A percentile compares a stretch with the other conserved stretches of the same genome.
Conservation (phyloP, 352 stramenopile genomes). For the Globisporangium sylvaticum region DNA sequence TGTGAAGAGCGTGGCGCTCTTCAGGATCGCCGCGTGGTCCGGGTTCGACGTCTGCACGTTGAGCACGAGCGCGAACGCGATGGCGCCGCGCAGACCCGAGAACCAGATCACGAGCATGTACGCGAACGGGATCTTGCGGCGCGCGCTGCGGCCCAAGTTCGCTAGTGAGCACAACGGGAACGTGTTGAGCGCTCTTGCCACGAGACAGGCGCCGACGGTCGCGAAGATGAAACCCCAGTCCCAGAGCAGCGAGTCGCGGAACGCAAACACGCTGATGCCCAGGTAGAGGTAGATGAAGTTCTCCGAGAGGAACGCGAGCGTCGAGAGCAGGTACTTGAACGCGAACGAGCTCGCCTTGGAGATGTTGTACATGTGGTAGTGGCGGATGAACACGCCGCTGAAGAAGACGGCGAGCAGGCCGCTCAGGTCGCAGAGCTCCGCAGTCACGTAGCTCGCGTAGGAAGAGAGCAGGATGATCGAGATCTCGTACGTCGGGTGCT, state of each 20-base stretch:
- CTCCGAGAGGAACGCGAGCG: slow-evolving; percentile 40
- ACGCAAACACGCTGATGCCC: slow-evolving; percentile 40
- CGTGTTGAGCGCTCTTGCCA: slow-evolving; percentile 30
- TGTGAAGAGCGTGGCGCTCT: slow-evolving; percentile 51
- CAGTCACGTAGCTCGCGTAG: slow-evolving; percentile 41
- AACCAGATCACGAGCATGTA: slow-evolving; percentile 75
- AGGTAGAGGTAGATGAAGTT: slow-evolving; percentile 57
- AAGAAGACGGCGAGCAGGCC: slow-evolving; percentile 88
- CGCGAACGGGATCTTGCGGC: slow-evolving; percentile 29
- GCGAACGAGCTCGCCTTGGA: slow-evolving; percentile 28
- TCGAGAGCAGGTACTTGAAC: slow-evolving; percentile 39
- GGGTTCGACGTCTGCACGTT: slow-evolving; percentile 23
- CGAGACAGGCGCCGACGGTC: slow-evolving; percentile 24
- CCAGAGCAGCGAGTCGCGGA: slow-evolving; percentile 29
- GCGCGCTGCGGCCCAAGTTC: slow-evolving; percentile 22
- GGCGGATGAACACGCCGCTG: slow-evolving; percentile 51
- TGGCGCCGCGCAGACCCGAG: slow-evolving; percentile 71
- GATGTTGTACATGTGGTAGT: slow-evolving; percentile 52
- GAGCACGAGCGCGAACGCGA: slow-evolving; percentile 70
- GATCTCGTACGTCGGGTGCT: slow-evolving; percentile 47
- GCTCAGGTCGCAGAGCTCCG: slow-evolving; percentile 33
- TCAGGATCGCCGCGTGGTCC: slow-evolving; percentile 36
- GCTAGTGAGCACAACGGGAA: slow-evolving; percentile 35
- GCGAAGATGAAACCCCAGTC: slow-evolving; percentile 36
- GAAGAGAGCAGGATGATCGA: slow-evolving; percentile 48